Evolutionary conservation across 345 rosid genomes (phyloP).

Genomic region (Laguncularia racemosa): DNA sequence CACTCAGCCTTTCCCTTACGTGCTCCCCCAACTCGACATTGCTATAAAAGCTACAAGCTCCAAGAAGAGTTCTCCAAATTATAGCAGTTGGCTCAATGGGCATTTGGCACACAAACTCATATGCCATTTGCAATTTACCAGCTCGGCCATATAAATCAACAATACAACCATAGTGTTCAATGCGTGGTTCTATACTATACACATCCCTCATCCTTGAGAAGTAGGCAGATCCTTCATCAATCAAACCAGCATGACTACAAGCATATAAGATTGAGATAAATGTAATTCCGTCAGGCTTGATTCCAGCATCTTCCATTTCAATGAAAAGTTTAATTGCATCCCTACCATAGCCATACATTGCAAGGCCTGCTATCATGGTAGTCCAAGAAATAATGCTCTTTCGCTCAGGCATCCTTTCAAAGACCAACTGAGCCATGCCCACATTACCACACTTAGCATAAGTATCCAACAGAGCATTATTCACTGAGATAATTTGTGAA

Average conservation of each 20-base stretch:
- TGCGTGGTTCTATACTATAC: slow-evolving; percentile 26
- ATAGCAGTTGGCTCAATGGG: slow-evolving; percentile 30
- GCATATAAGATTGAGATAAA: slow-evolving; percentile 38
- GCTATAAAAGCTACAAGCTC: slow-evolving; percentile 45
- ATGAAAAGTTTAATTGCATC: slow-evolving; percentile 29
- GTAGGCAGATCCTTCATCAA: slow-evolving; percentile 27
- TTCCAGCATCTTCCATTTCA: slow-evolving; percentile 28
- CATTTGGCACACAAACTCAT: slow-evolving; percentile 30
- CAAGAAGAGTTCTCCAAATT: slow-evolving; percentile 51
- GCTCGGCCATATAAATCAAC: slow-evolving; percentile 50
- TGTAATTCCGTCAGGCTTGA: slow-evolving; percentile 30
- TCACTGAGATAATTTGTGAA: slow-evolving; percentile 2
- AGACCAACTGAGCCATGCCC: slow-evolving; percentile 31
- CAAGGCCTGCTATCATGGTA: slow-evolving; percentile 36
- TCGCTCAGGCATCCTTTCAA: slow-evolving; percentile 16
- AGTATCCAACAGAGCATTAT: slow-evolving; percentile 12
- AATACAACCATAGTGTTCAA: slow-evolving; percentile 45
- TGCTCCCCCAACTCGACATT: slow-evolving; percentile 32
- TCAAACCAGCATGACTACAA: slow-evolving; percentile 47
- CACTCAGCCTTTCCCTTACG: slow-evolving; percentile 26
- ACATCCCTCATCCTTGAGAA: slow-evolving; percentile 26
- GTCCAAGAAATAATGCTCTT: slow-evolving; percentile 30
- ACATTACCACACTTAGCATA: slow-evolving; percentile 25
- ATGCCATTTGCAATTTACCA: slow-evolving; percentile 35
- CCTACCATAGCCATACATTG: slow-evolving; percentile 37